These are phyloP conservation scores for Paraconiothyrium sp. DNA, from an alignment of 2,329 filamentous ascomycete species.

Conservation along the genomic window DNA sequence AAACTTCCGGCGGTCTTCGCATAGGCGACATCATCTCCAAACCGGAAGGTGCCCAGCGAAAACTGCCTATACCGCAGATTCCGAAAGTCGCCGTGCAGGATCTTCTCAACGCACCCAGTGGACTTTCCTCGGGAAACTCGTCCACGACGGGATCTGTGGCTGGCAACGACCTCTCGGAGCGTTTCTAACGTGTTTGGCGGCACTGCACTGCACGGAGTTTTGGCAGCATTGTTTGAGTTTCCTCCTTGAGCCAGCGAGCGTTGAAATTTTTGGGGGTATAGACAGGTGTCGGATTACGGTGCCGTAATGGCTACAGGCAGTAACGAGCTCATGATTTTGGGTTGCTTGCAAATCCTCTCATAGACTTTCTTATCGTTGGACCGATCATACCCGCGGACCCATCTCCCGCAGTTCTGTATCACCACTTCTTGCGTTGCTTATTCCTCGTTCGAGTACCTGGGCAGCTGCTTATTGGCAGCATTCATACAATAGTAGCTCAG, in stretches of 20 bases:
- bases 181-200: constrained; percentile 35
- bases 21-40: constrained; percentile 93
- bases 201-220: constrained; percentile 43
- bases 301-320: constrained; percentile 33
- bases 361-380: constrained; percentile 44
- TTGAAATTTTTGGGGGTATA: constrained; percentile 37
- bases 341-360: constrained; percentile 25
- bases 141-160: constrained; percentile 81
- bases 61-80: constrained; percentile 90
- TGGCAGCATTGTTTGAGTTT: constrained; percentile 42
- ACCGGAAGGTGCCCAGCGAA: constrained; percentile 85
- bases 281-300: constrained; percentile 34
- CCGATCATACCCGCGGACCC: constrained; percentile 42
- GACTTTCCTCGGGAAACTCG: constrained; percentile 77
- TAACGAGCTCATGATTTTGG: constrained; percentile 41
- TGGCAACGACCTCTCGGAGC: constrained; percentile 60
- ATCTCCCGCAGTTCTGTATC: constrained; percentile 38
- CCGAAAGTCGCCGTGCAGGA: constrained; percentile 90
- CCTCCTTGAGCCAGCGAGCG: constrained; percentile 45
- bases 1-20: constrained; percentile 71
- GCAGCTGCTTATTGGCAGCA: constrained; percentile 42
- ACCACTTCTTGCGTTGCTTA: constrained; percentile 30
- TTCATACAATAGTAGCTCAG: constrained; percentile 44
- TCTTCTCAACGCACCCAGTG: constrained; percentile 72
- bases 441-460: constrained; percentile 26